These are phyloP conservation scores for Circinella minor DNA, from an alignment of 371 early-diverging fungal genomes.

Conservation along the genomic window DNA sequence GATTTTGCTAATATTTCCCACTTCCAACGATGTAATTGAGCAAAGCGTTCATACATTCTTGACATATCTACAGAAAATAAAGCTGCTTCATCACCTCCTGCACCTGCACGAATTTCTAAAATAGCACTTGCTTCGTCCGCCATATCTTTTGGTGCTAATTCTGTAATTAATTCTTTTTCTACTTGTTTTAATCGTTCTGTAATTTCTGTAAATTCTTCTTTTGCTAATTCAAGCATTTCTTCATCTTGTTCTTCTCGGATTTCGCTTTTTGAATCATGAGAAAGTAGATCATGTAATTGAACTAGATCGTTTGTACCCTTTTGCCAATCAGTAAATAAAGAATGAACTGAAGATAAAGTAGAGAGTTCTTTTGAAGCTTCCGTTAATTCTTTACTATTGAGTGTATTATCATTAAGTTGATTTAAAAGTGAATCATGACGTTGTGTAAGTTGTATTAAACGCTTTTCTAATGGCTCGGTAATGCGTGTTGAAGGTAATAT, in stretches of 20 bases:
- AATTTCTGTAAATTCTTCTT: conserved; percentile 57
- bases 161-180: conserved; percentile 52
- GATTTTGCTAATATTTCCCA: conserved; percentile 63
- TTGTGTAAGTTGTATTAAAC: conserved; percentile 28
- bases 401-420: conserved; percentile 31
- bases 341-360: conserved; percentile 28
- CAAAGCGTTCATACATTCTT: conserved; percentile 79
- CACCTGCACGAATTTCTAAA: conserved; percentile 81
- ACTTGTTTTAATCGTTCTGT: conserved; percentile 29
- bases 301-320: conserved; percentile 31
- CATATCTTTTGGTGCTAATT: conserved; percentile 64
- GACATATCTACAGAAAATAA: conserved; percentile 77
- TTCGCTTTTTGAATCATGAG: not conserved
- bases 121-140: conserved; percentile 79
- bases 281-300: conserved; percentile 34
- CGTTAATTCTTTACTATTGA: conserved; percentile 29
- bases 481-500: conserved; percentile 33
- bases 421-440: conserved; percentile 42
- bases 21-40: conserved; percentile 70
- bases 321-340: conserved; percentile 44
- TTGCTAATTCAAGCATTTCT: conserved; percentile 61
- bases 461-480: conserved; percentile 38
- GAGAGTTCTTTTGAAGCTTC: conserved; percentile 44
- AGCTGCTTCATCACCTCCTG: conserved; percentile 88
- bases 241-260: conserved; percentile 29